A percentile compares a stretch with the other conserved stretches of the same genome.
These are phyloP conservation scores for Candida taoyuanica DNA, from an alignment of 805 yeast genomes.

Conservation along the genomic window DNA sequence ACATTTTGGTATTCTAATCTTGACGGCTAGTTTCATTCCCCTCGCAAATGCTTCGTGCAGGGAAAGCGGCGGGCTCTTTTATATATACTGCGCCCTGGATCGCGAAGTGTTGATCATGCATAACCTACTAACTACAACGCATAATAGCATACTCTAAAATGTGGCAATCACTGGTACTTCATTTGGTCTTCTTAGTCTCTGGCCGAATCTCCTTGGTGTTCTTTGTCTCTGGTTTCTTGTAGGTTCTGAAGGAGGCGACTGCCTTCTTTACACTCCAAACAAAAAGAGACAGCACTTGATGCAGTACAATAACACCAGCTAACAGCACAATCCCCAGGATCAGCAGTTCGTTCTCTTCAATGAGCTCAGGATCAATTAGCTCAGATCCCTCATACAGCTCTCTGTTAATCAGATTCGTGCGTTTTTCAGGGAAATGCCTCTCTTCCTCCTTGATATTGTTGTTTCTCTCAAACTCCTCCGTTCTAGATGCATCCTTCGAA, in stretches of 20 bases:
- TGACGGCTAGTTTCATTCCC: too few species aligned
- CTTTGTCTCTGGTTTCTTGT: background rate
- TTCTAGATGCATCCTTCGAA: constrained; percentile 45
- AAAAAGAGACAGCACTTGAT: constrained; percentile 2
- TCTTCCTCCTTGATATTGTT: constrained; percentile 32
- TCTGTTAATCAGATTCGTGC: constrained; percentile 32
- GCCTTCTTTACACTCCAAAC: constrained; percentile 4
- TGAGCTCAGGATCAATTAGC: constrained; percentile 40
- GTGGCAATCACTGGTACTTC: too few species aligned
- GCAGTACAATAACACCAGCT: constrained; percentile 5
- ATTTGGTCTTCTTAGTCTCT: constrained; percentile 3
- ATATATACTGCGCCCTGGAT: too few species aligned
- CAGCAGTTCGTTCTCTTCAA: constrained; percentile 47
- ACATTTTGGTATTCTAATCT: constrained; percentile 19
- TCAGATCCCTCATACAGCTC: constrained; percentile 28
- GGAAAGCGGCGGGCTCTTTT: background rate
- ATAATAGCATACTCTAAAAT: too few species aligned
- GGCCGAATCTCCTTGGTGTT: too few species aligned
- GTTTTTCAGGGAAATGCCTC: constrained; percentile 29
- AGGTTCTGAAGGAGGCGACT: too few species aligned
- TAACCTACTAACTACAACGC: too few species aligned
- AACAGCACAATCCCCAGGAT: constrained; percentile 34
- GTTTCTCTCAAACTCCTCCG: constrained; percentile 48
- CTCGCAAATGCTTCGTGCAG: too few species aligned
- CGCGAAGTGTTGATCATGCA: too few species aligned